A percentile compares a stretch with the other conserved stretches of the same genome.
Evolutionary conservation across 257 asterid genomes (phyloP).

Genomic region (Nicotiana paniculata): DNA sequence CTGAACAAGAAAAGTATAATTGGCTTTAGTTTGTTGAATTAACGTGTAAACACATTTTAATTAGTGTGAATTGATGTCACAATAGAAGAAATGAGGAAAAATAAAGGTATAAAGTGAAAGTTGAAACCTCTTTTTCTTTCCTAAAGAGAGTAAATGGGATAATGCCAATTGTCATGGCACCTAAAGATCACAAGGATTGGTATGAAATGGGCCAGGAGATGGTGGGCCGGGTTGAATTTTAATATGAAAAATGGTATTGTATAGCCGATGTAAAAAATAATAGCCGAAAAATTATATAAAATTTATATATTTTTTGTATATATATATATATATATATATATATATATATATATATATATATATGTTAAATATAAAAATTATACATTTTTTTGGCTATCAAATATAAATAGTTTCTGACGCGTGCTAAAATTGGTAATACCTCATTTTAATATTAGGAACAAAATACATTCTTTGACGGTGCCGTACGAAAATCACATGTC

Average conservation of each 20-base stretch:
- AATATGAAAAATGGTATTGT: too few species aligned
- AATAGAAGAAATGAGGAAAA: neutral
- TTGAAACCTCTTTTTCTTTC: neutral
- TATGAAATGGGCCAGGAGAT: neutral
- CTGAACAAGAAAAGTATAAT: neutral
- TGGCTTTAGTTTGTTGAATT: neutral
- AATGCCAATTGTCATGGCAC: neutral
- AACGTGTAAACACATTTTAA: neutral
- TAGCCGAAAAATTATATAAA: too few species aligned
- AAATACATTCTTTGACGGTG: constrained; percentile 1
- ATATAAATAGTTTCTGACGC: too few species aligned
- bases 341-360: too few species aligned
- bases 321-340: too few species aligned
- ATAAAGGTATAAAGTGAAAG: neutral
- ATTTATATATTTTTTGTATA: too few species aligned
- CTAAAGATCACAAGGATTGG: neutral
- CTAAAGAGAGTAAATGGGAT: neutral
- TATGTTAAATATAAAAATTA: too few species aligned
- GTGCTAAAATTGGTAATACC: too few species aligned
- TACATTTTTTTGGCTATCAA: too few species aligned
- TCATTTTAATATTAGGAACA: neutral
- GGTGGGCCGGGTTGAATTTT: neutral
- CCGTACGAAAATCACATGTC: neutral
- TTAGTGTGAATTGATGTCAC: neutral
- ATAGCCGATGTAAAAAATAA: too few species aligned